Evolutionary conservation across 768 basidiomycete genomes (phyloP), one percentile per base, ranked within the genome.

Genomic region (Gelatoporia subvermispora): DNA sequence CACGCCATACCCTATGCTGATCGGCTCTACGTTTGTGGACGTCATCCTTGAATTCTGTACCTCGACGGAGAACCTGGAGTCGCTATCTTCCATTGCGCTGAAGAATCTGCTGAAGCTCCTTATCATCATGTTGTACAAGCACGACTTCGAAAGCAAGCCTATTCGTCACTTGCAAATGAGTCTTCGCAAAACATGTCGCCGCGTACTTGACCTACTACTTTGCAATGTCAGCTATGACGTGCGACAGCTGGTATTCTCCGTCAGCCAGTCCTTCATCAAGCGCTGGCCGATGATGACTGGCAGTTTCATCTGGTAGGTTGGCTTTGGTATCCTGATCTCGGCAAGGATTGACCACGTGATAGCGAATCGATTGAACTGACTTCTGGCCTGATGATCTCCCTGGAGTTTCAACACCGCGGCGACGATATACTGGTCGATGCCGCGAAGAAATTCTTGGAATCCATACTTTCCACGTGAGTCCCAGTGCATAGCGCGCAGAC

Each of bases 81-180:
- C 67, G 15, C 60, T 87, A 5, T 84, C 85, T 0, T 72, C 78
- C 38, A 57, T 80, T 38, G 76, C 75, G 1, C 60, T 79, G 51
- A 85, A 88, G 58, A 75, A 71, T 45, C 58, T 86, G 37, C 65
- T 89, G 38, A 85, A 88, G 65, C 68, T 76, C 1, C 56, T 88
- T 20, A 73, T 84, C 48, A 77, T 87, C 37, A 70, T 82, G 51
- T 73, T 86, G 18, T 81, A 82, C 65, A 90, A 90, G 67, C 82
- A 87, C 51, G 82, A 90, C 58, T 77, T 90, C 49, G 80, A 81
- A 40, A 75, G 73, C 43, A 63, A 56, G 17, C 63, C 74, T 13
- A 67, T 89, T 46, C 70, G 64, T 43, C 78, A 79, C 56, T 71
- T 86, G 23, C 79, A 82, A 41, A 70, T 67, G 24, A 54, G 65